phyloP scores from a whole-genome alignment of 805 yeast species.

The Hanseniaspora singularis region DNA sequence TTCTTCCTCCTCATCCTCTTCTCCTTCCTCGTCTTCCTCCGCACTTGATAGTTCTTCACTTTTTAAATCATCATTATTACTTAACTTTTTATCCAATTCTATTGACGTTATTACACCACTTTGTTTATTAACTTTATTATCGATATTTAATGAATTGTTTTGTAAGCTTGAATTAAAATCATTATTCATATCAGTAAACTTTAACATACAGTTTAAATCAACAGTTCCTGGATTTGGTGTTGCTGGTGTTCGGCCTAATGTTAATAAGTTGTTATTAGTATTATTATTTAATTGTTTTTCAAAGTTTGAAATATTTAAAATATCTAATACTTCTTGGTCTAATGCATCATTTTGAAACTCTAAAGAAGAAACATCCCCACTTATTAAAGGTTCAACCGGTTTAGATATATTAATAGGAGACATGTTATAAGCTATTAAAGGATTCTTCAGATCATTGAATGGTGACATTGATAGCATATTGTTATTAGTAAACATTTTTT shows the following conservation, averaged over 20 bases:
- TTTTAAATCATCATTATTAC: constrained; percentile 18
- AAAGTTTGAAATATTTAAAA: constrained; percentile 7
- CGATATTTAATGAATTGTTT: constrained; percentile 4
- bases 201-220: background rate
- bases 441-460: background rate
- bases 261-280: no score
- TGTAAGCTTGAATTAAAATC: constrained; percentile 2
- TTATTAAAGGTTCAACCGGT: background rate
- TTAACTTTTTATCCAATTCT: background rate
- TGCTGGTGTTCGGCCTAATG: background rate
- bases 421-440: background rate
- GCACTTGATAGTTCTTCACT: constrained; percentile 24
- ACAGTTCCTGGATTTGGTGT: background rate
- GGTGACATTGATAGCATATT: background rate
- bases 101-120: background rate
- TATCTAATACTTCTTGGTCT: constrained; percentile 13
- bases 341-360: constrained; percentile 12
- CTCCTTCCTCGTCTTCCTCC: constrained; percentile 25
- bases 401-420: background rate
- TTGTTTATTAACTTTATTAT: background rate
- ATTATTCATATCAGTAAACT: constrained; percentile 9
- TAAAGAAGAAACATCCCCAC: background rate
- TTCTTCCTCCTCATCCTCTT: constrained; percentile 29
- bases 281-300: background rate
- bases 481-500: no score